Evolutionary conservation across 2,329 filamentous ascomycete species (phyloP), one percentile per base, ranked within the genome.

Genomic region (Uncinocarpus reesii): DNA sequence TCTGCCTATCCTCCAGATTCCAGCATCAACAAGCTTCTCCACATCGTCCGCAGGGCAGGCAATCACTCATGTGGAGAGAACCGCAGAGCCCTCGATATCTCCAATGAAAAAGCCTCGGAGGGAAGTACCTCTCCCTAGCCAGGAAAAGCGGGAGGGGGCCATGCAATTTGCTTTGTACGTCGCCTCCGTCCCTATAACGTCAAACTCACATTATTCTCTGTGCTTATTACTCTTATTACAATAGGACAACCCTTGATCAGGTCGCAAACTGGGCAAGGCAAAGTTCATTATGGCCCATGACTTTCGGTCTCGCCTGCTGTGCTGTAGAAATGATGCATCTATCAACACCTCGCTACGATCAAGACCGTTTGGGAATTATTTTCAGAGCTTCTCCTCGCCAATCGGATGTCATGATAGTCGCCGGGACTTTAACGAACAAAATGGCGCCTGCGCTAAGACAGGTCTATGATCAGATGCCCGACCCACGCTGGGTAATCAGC

Each of bases 251-350:
- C 0, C 65, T 69, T 62, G 87, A 93, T 65, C 78, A 84, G 64
- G 78, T 93, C 58, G 74, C 84, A 67, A 93, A 92, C 71, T 93
- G 87, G 86, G 85, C 83, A 47, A 83, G 86, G 43, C 86, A 93
- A 69, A 82, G 83, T 55, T 93, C 86, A 16, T 74, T 93, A 52
- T 93, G 86, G 86, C 86, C 87, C 59, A 87, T 93, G 84, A 92
- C 86, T 40, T 93, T 93, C 67, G 86, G 84, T 55, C 83, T 93
- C 52, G 87, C 86, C 60, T 93, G 86, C 77, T 93, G 86, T 70
- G 86, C 86, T 69, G 73, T 93, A 63, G 86, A 93, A 66, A 93
- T 93, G 86, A 93, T 93, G 87, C 86, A 93, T 68, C 75, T 90
- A 40, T 93, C 87, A 36, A 88, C 86, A 46, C 87, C 86, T 28